Evolutionary conservation across 306 rosid species (phyloP).

Genomic region (Erythrophleum fordii): DNA sequence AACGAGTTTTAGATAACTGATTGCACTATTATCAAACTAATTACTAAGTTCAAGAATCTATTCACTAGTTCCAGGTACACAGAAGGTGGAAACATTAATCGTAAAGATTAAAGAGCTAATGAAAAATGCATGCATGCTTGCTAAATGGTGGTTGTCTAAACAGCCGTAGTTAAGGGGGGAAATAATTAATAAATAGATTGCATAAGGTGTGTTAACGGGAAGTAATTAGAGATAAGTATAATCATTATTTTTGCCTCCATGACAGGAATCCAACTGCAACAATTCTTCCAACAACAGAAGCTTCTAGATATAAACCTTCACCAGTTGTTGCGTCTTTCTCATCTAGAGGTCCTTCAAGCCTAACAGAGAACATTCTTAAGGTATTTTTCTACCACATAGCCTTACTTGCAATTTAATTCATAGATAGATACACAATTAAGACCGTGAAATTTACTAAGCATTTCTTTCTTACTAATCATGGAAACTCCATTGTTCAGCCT

Average conservation of each 20-base stretch:
- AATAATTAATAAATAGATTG: neutral
- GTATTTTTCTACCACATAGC: conserved; percentile 36
- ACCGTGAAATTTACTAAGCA: neutral
- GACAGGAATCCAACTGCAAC: conserved; percentile 60
- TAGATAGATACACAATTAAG: neutral
- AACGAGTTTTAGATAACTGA: neutral
- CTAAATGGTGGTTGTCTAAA: neutral
- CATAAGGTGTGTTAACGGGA: neutral
- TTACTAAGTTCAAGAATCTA: neutral
- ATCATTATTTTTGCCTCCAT: neutral
- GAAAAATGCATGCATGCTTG: neutral
- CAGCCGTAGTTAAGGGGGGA: no score
- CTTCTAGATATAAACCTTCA: conserved; percentile 54
- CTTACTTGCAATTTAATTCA: neutral
- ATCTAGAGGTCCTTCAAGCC: conserved; percentile 63
- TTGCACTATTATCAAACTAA: neutral
- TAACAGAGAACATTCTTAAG: conserved; percentile 68
- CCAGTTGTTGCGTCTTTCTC: conserved; percentile 69
- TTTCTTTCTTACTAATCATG: neutral
- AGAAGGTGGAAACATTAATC: neutral
- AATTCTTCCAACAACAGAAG: conserved; percentile 57
- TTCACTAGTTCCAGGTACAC: no score
- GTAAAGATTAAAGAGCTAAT: neutral
- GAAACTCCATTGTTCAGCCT: conserved; percentile 49
- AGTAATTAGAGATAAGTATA: neutral